Base-by-base conservation (phyloP, 1,284 basidiomycete species). In the Prillingera fragicola region DNA sequence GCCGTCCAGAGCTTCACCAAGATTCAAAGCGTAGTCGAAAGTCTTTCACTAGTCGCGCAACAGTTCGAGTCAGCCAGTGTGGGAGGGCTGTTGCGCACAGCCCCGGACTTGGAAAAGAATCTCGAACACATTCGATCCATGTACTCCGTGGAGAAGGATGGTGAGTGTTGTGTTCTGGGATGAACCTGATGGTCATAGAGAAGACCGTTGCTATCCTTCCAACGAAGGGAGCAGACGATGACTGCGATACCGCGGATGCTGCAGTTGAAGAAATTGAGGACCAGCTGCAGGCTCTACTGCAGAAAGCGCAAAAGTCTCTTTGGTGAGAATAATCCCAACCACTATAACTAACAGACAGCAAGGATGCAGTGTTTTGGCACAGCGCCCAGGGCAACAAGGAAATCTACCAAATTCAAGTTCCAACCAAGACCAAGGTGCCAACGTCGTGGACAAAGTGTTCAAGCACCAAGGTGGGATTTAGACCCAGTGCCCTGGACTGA, bases 331-430 rank as follows among this genome's bases (percentile, higher is more conserved):
- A 47, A 31, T 46, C 34, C 38, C 45, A 83, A 81, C n/a, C n/a
- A n/a, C n/a, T n/a, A n/a, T n/a, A n/a, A n/a, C n/a, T n/a, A n/a
- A n/a, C n/a, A n/a, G n/a, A n/a, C 19, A 69, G 63, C 55, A 75
- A 79, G n/a, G 50, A 59, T 4, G 65, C 88, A 41, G 73, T 71
- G 9, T 92, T 82, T 70, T 90, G 88, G 87, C 86, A 92, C 57
- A 89, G 85, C 56, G 79, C 80, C 3, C 75, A 77, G 40, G 89
- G 89, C 8, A 85, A 81, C 43, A 91, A 91, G 82, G 88, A 91
- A 63, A 90, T 94, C 34, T 92, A 86, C 66, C 79, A 91, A 25
- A 77, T 96, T 19, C 83, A 92, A 70, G 81, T 85, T 4, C 69
- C 75, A 0, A 72, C 68, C 3, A 73, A 79, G 42, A 77, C 80